Conservation (phyloP, 2,329 filamentous ascomycete genomes). For the Diaporthe citrichinensis region DNA sequence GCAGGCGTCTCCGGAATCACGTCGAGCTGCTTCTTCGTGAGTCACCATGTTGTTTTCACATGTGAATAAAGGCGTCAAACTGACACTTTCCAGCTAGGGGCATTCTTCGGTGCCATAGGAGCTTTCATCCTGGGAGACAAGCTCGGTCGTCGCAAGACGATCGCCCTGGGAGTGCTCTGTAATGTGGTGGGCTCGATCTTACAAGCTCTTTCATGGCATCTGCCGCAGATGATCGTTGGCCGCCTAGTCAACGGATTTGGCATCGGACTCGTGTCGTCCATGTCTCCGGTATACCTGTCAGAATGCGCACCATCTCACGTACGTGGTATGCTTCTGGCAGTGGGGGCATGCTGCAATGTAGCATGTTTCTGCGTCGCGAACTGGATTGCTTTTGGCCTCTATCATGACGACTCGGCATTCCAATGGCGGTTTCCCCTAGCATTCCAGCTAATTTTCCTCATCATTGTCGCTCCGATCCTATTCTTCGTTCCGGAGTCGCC, state of each 20-base stretch:
- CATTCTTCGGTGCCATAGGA: constrained; percentile 51
- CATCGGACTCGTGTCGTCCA: constrained; percentile 53
- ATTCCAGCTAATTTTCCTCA: constrained; percentile 50
- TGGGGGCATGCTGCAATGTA: constrained; percentile 57
- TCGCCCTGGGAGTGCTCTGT: constrained; percentile 50
- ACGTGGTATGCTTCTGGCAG: constrained; percentile 61
- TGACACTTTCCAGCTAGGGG: constrained; percentile 47
- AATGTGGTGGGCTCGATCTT: constrained; percentile 54
- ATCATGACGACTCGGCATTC: constrained; percentile 45
- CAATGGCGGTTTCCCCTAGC: constrained; percentile 50
- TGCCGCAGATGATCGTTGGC: constrained; percentile 59
- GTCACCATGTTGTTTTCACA: constrained; percentile 37
- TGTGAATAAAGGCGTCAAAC: background rate
- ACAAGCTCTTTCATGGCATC: constrained; percentile 51
- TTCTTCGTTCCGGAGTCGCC: constrained; percentile 62
- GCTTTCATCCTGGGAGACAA: constrained; percentile 52
- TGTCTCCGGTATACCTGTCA: constrained; percentile 53
- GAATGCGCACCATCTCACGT: constrained; percentile 52
- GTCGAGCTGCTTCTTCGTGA: constrained; percentile 57
- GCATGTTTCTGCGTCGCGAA: constrained; percentile 61
- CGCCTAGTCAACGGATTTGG: constrained; percentile 58
- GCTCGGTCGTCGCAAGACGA: constrained; percentile 51
- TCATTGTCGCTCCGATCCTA: constrained; percentile 51
- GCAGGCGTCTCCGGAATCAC: constrained; percentile 60
- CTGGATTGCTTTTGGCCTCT: constrained; percentile 55